Evolutionary conservation across 352 stramenopile species (phyloP), one percentile per base, ranked within the genome.

Genomic region (Pilasporangium apinafurcum): DNA sequence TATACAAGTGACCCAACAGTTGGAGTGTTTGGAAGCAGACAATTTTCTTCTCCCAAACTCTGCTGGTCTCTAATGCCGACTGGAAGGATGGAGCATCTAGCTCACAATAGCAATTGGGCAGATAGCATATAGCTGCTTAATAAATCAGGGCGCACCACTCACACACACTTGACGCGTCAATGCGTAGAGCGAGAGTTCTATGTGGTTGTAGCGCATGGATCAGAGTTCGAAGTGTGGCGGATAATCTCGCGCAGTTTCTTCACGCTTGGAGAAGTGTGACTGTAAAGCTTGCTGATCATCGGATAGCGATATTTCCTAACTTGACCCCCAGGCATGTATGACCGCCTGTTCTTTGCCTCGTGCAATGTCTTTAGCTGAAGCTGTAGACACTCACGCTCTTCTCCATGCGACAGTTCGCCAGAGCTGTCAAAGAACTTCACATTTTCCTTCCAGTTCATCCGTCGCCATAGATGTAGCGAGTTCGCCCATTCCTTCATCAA

Each of bases 401-500:
- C 70, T 1, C 51, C 43, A 37, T 86, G 78, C 22, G 54, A 64
- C 37, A 87, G 41, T 8, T 78, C 59, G 13, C 48, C 59, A 35
- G 65, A 63, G 43, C 58, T 53, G 27, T 87, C 75, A 24, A 91
- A 91, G 61, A 91, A 91, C 56, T 78, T 88, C 56, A 91, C 78
- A 48, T 91, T 81, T 40, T 91, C 78, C 49, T 87, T 87, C 78
- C 78, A 91, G 62, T 84, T 91, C 78, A 91, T 91, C 37, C 78
- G 78, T 14, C 75, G 75, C 78, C 78, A 91, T 10, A 91, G 59
- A 34, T 91, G 78, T 51, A 91, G 54, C 34, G 78, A 66, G 54
- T 91, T 91, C 44, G 78, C 78, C 78, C 78, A 91, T 53, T 91
- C 78, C 58, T 88, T 91, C 78, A 91, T 91, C 5, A 91, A 57